phyloP scores from a whole-genome alignment of 768 basidiomycete genomes.

The Agaricus bisporus region DNA sequence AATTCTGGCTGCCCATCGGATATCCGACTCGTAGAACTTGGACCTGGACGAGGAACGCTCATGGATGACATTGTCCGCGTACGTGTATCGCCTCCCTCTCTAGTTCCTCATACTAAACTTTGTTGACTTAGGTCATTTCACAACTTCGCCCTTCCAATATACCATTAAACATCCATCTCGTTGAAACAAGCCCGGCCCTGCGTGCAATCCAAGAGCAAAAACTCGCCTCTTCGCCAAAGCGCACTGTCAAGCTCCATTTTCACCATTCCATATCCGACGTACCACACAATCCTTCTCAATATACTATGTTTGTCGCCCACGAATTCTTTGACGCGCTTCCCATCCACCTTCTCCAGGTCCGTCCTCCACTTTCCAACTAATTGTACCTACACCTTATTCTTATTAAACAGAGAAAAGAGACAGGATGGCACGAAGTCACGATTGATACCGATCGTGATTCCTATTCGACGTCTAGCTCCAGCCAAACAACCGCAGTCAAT shows the following conservation, averaged over 20 bases:
- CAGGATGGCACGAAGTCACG: constrained; percentile 85
- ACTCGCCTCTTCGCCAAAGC: constrained; percentile 28
- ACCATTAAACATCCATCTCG: constrained; percentile 57
- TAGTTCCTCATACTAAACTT: background rate
- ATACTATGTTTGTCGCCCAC: constrained; percentile 87
- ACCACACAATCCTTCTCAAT: constrained; percentile 38
- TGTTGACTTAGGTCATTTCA: constrained; percentile 39
- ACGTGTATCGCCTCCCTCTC: constrained; percentile 17
- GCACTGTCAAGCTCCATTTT: constrained; percentile 53
- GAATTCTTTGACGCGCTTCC: constrained; percentile 98
- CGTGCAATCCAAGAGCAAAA: constrained; percentile 53
- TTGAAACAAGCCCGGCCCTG: constrained; percentile 76
- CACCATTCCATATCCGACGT: constrained; percentile 70
- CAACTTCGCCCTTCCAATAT: constrained; percentile 34
- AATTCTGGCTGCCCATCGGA: constrained; percentile 37
- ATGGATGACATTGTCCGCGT: constrained; percentile 88
- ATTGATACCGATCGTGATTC: constrained; percentile 40
- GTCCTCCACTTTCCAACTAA: constrained; percentile 11
- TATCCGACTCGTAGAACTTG: constrained; percentile 82
- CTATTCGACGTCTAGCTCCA: constrained; percentile 16
- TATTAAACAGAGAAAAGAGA: constrained; percentile 56
- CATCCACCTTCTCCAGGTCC: constrained; percentile 81
- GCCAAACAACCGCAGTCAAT: constrained; percentile 8
- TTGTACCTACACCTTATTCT: background rate
- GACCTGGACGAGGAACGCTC: constrained; percentile 89